Evolutionary conservation across 1,139 yeast genomes (phyloP).

Genomic region (Protomyces pachydermus): DNA sequence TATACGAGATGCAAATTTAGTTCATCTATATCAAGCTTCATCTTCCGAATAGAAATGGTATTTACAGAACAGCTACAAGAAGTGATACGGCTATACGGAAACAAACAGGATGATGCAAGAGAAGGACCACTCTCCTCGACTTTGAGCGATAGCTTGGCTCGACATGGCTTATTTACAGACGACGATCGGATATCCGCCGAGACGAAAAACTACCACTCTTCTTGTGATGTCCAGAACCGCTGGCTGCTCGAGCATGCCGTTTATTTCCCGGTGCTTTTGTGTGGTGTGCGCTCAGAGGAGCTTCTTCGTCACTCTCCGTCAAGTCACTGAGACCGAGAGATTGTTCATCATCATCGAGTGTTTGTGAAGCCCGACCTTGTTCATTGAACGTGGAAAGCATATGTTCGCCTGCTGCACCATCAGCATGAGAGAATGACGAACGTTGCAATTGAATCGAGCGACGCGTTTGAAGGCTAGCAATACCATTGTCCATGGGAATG

Average conservation of each 20-base stretch:
- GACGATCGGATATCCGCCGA: not conserved
- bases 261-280: not conserved
- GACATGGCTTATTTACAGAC: too few species aligned
- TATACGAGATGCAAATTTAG: too few species aligned
- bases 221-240: conserved; percentile 2
- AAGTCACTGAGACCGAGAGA: conserved; percentile 10
- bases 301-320: conserved; percentile 22
- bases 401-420: conserved; percentile 15
- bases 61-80: too few species aligned
- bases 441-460: conserved; percentile 48
- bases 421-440: conserved; percentile 5
- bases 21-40: too few species aligned
- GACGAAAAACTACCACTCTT: conserved; percentile 11
- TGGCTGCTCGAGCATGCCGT: not conserved
- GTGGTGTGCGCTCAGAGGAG: not conserved
- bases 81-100: too few species aligned
- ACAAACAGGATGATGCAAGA: too few species aligned
- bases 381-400: not conserved
- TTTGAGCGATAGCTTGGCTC: too few species aligned
- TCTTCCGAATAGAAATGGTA: too few species aligned
- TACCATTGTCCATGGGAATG: conserved; percentile 80
- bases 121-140: too few species aligned
- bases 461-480: conserved; percentile 71
- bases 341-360: conserved; percentile 3
- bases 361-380: not conserved